Conservation (phyloP, 352 stramenopile genomes). For the Phytophthora megakarya region DNA sequence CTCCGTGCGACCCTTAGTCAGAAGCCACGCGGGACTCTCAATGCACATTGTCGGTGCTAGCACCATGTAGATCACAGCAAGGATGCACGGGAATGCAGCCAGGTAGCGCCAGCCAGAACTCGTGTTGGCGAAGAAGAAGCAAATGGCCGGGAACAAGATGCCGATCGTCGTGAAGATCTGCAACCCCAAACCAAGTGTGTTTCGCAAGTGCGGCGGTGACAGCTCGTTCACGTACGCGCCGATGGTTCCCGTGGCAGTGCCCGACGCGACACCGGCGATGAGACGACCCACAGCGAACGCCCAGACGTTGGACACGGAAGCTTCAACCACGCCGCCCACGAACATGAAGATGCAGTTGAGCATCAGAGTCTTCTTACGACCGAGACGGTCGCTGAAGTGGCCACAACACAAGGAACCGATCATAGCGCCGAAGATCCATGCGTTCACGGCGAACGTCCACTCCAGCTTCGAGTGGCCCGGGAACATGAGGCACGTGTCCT, state of each 20-base stretch:
- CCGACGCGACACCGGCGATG: constrained; percentile 42
- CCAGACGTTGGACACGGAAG: constrained; percentile 23
- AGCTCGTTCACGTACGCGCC: constrained; percentile 33
- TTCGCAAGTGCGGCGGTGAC: constrained; percentile 37
- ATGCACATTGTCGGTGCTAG: constrained; percentile 27
- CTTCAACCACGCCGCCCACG: constrained; percentile 31
- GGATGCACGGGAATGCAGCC: constrained; percentile 18
- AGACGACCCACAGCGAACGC: constrained; percentile 27
- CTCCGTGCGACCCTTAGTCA: constrained; percentile 41
- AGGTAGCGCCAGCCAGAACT: constrained; percentile 33
- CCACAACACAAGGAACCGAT: constrained; percentile 28
- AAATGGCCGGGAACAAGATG: constrained; percentile 40
- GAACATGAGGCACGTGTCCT: no score
- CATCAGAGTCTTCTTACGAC: constrained; percentile 29
- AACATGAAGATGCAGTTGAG: constrained; percentile 48
- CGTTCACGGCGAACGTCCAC: constrained; percentile 32
- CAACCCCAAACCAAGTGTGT: constrained; percentile 42
- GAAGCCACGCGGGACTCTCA: constrained; percentile 42
- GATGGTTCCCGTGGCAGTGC: constrained; percentile 46
- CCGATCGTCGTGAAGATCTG: constrained; percentile 46
- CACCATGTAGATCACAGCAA: constrained; percentile 21
- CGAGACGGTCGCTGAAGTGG: constrained; percentile 26
- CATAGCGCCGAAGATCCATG: constrained; percentile 35
- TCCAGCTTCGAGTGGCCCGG: no score
- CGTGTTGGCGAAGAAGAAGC: constrained; percentile 34